These are phyloP conservation scores for Kuraishia hungarica DNA, from an alignment of 805 yeast species.

Conservation along the genomic window DNA sequence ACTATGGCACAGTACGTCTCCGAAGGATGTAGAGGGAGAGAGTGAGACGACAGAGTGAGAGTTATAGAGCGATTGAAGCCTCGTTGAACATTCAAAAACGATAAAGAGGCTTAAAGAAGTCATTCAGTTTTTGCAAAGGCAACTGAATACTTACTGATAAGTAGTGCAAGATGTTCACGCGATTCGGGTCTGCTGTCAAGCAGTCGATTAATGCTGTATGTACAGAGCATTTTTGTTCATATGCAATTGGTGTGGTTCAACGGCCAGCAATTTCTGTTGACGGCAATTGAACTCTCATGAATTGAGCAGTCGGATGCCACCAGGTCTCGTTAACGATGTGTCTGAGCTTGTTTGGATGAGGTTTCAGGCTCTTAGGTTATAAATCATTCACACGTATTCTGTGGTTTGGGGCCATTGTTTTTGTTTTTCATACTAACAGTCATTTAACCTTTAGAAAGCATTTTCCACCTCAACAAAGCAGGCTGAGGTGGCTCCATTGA, in stretches of 20 bases:
- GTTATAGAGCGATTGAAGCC: neutral
- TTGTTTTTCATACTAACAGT: neutral
- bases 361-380: too few species aligned
- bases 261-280: neutral
- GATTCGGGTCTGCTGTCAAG: slow-evolving; percentile 25
- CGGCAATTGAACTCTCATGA: neutral
- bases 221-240: slow-evolving; percentile 5
- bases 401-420: neutral
- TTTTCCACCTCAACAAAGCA: slow-evolving; percentile 22
- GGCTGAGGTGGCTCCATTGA: slow-evolving; percentile 21
- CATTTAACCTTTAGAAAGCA: slow-evolving; percentile 17
- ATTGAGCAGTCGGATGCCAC: neutral
- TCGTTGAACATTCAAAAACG: neutral
- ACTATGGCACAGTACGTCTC: neutral
- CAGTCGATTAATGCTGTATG: slow-evolving; percentile 25
- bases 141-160: neutral
- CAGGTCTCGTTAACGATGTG: neutral
- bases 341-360: too few species aligned
- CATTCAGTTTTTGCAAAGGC: neutral
- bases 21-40: neutral
- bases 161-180: slow-evolving; percentile 17
- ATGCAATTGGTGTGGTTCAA: neutral
- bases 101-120: neutral
- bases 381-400: neutral
- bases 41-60: neutral